Base-by-base conservation (phyloP, 2,329 filamentous ascomycete species). In the Neonectria sp. region DNA sequence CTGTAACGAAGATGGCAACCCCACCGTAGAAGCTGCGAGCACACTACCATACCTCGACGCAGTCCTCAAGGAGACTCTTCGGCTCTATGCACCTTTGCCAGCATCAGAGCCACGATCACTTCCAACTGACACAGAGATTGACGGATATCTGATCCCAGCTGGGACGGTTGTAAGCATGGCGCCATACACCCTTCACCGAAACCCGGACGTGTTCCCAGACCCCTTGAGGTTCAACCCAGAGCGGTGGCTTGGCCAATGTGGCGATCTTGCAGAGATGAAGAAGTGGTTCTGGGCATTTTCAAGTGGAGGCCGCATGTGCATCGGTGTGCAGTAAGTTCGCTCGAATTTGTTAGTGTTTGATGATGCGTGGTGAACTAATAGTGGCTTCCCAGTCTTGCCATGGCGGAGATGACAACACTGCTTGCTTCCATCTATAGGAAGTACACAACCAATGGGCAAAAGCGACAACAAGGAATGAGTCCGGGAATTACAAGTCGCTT, bases 31-130 rank as follows among this genome's bases (percentile, higher is more conserved):
- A 17, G 76, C 72, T 0, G 75, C 76, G 4, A 83, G 83, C 63
- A 80, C 77, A 27, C 78, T 85, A 17, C 75, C 77, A 0, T 88
- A 83, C 65, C 74, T 88, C 0, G 79, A 86, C 53, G 85, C 85
- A 1, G 77, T 88, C 1, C 81, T 88, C 68, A 86, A 85, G 52
- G 86, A 89, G 71, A 85, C 85, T 0, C 70, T 88, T 4, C 75
- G 85, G 1, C 75, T 89, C 0, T 85, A 86, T 52, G 81, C 85
- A 12, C 86, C 87, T 0, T 78, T 89, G 8, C 86, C 87, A 0
- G 84, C 84, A 27, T 85, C 82, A 0, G 82, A 88, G 58, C 86
- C 87, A 7, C 80, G 86, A 6, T 82, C 80, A 35, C 29, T 72
- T 1, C 63, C 64, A 0, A 31, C 29, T 2, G 74, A 71, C 8